Base-by-base conservation (phyloP, 2,329 filamentous ascomycete genomes). In the Penicillium rolfsii region DNA sequence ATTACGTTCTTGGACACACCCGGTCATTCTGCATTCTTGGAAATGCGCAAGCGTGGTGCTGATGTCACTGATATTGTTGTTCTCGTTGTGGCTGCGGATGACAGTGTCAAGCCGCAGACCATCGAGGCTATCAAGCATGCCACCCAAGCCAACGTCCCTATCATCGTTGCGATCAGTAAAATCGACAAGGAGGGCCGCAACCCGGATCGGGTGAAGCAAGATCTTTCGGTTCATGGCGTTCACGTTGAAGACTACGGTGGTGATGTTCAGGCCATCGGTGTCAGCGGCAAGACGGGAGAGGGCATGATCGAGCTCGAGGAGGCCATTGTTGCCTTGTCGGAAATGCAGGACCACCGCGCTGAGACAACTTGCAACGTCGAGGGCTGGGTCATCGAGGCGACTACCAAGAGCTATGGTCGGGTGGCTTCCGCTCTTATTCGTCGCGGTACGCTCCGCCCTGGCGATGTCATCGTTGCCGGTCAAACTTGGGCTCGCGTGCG, bases 1-100 rank as follows among this genome's bases (percentile, higher is more conserved):
- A 97, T 99, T 67, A 99, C 96, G 0, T 99, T 99, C 81, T 83
- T 99, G 30, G 95, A 99, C 73, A 99, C 95, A 0, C 95, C 95
- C 1, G 95, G 95, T 1, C 95, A 99, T 79, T 92, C 94, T 30
- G 96, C 95, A 0, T 99, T 99, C 77, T 80, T 98, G 67, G 91
- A 89, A 41, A 99, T 99, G 95, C 89, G 95, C 35, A 91, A 97
- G 74, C 89, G 95, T 68, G 96, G 95, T 64, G 96, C 95, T 35
- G 92, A 94, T 63, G 93, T 98, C 52, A 99, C 96, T 0, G 95
- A 99, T 74, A 97, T 99, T 67, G 92, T 99, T 14, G 89, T 99
- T 45, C 81, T 99, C 22, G 95, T 99, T 0, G 94, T 99, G 24
- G 95, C 95, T 6, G 94, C 94, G 8, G 95, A 99, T 74, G 96